Evolutionary conservation across 1,284 basidiomycete species (phyloP).

Genomic region (Cutaneotrichosporon sp.): DNA sequence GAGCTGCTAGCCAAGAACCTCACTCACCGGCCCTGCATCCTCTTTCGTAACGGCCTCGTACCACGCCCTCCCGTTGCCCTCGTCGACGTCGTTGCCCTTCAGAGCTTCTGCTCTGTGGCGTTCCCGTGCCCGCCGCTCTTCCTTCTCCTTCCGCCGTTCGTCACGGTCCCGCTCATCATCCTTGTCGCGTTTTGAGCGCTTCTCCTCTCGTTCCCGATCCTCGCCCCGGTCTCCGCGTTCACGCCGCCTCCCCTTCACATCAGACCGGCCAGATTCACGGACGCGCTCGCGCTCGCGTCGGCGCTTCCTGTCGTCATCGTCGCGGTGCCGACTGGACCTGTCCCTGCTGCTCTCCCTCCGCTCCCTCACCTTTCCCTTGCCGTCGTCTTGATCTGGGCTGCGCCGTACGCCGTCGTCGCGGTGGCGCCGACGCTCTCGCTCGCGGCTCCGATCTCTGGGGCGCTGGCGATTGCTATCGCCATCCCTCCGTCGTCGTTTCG

Average conservation of each 20-base stretch:
- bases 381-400: slow-evolving; percentile 1
- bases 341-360: too few species aligned
- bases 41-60: slow-evolving; percentile 12
- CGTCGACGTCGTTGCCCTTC: slow-evolving; percentile 5
- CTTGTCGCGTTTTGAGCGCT: neutral
- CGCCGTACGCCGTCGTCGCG: slow-evolving; percentile 1
- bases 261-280: neutral
- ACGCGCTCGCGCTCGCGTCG: neutral
- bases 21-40: neutral
- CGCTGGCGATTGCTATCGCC: neutral
- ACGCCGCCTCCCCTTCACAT: too few species aligned
- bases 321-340: neutral
- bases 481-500: neutral
- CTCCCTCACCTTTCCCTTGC: neutral
- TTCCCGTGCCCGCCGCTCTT: slow-evolving; percentile 12
- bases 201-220: slow-evolving; percentile 7
- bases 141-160: slow-evolving; percentile 15
- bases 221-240: too few species aligned
- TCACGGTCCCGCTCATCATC: slow-evolving; percentile 8
- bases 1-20: neutral
- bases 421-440: neutral
- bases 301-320: slow-evolving; percentile 1
- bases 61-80: neutral
- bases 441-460: neutral
- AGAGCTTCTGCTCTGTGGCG: slow-evolving; percentile 8